These are phyloP conservation scores for Salvia miltiorrhiza DNA, from an alignment of 257 asterid genomes.

Conservation along the genomic window DNA sequence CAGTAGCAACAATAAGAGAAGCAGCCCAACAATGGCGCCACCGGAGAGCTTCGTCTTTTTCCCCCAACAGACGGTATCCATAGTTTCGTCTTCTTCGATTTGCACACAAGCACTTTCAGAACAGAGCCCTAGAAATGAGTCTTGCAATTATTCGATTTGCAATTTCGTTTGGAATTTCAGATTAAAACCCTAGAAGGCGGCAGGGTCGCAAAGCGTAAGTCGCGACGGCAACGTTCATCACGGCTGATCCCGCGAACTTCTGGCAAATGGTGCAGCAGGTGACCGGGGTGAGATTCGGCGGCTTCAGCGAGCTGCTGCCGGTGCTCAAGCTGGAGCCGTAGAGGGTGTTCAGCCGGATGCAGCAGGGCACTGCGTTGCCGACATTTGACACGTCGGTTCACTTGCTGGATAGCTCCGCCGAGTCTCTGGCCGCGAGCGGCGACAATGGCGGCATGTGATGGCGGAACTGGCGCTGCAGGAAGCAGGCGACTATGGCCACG, in stretches of 20 bases:
- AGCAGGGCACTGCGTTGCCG: constrained; percentile 33
- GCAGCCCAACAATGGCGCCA: too few relatives aligned
- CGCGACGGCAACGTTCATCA: constrained; percentile 73
- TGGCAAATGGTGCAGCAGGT: constrained; percentile 96
- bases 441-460: constrained; percentile 14
- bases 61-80: too few relatives aligned
- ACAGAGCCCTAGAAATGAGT: too few relatives aligned
- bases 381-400: constrained; percentile 61
- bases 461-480: constrained; percentile 32
- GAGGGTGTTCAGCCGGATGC: constrained; percentile 31
- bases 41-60: too few relatives aligned
- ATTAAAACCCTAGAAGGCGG: too few relatives aligned
- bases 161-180: too few relatives aligned
- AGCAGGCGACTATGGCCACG: too few relatives aligned
- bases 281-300: constrained; percentile 69
- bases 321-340: constrained; percentile 67
- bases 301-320: constrained; percentile 30
- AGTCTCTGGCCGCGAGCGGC: constrained; percentile 24
- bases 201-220: constrained; percentile 58
- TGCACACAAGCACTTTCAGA: too few relatives aligned
- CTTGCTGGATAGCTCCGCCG: constrained; percentile 34
- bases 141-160: too few relatives aligned
- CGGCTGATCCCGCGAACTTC: constrained; percentile 84
- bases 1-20: too few relatives aligned
- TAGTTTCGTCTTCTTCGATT: too few relatives aligned